A percentile compares a stretch with the other conserved stretches of the same genome.
Conservation (phyloP, 331 rosid species). For the Spiraea crenata region DNA sequence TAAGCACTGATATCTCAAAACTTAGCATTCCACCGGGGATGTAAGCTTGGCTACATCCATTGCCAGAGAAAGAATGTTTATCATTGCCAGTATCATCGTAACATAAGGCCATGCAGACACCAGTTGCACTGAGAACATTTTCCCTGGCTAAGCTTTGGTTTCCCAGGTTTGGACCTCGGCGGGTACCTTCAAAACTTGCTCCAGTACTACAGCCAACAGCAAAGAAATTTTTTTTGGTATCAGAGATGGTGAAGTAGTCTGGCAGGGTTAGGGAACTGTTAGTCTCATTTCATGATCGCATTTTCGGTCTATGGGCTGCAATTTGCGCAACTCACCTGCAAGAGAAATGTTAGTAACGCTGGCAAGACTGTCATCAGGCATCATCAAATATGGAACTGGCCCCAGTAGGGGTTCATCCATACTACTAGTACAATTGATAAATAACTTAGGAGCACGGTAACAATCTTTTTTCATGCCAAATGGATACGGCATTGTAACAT, state of each 20-base stretch:
- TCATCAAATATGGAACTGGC: not conserved
- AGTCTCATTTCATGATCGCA: not conserved
- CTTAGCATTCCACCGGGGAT: not conserved
- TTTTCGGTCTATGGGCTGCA: not conserved
- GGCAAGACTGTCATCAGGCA: too few species aligned
- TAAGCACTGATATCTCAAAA: too few species aligned
- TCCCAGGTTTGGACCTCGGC: not conserved
- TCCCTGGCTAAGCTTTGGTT: not conserved
- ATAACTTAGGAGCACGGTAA: not conserved
- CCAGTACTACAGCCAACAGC: conserved; percentile 4
- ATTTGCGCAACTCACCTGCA: not conserved
- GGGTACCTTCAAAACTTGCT: not conserved
- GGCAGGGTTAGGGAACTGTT: not conserved
- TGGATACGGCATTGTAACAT: conserved; percentile 8
- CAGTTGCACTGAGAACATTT: too few species aligned
- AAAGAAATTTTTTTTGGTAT: not conserved
- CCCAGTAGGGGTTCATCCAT: too few species aligned
- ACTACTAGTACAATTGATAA: not conserved
- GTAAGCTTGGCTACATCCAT: conserved; percentile 9
- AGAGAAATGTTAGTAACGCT: not conserved
- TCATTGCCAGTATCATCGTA: too few species aligned
- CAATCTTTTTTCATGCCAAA: not conserved
- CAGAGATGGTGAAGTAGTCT: not conserved
- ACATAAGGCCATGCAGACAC: conserved; percentile 1
- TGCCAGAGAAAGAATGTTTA: conserved; percentile 2